Evolutionary conservation across 257 asterid species (phyloP), one percentile per base, ranked within the genome.

Genomic region (Orobanche coerulescens): DNA sequence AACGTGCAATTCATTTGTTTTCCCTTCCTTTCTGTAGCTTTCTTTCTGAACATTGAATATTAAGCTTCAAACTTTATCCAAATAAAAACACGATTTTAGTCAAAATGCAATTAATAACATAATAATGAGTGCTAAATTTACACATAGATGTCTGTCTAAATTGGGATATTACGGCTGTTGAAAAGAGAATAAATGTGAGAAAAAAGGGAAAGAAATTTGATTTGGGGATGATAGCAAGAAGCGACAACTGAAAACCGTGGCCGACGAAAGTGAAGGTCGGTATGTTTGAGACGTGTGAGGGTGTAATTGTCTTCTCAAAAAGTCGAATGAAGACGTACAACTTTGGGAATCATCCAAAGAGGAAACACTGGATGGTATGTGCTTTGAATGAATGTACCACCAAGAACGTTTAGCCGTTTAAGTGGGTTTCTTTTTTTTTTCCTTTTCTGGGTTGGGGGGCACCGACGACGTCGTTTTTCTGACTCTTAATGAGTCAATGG

Each of bases 341-440:
- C 66, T 67, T 58, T 57, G 64, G 64, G 61, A 47, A 62, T 33
- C 9, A n/a, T 11, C 33, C 15, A 64, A 49, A 37, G 47, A n/a
- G 19, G 13, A 44, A 37, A 15, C 34, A 7, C 28, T 40, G 66
- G 66, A 30, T 71, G 67, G 40, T 20, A 63, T 46, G 65, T 43
- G 61, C 65, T 58, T 16, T 76, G 73, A 61, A 64, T 65, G 67
- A 68, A 69, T 76, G 70, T 72, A 51, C 57, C 63, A 40, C 62
- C 11, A 6, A 28, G 48, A 42, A 42, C 5, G 5, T n/a, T n/a
- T n/a, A n/a, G n/a, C 9, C 23, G 1, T 42, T n/a, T n/a, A 3
- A 52, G 61, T 3, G 64, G 52, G 15, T n/a, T 42, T n/a, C n/a
- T n/a, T 42, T 42, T 42, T 42, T 30, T 30, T 30, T 7, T 30